Base-by-base conservation (phyloP, 371 early-diverging fungal genomes). In the Mucor ambiguus region DNA sequence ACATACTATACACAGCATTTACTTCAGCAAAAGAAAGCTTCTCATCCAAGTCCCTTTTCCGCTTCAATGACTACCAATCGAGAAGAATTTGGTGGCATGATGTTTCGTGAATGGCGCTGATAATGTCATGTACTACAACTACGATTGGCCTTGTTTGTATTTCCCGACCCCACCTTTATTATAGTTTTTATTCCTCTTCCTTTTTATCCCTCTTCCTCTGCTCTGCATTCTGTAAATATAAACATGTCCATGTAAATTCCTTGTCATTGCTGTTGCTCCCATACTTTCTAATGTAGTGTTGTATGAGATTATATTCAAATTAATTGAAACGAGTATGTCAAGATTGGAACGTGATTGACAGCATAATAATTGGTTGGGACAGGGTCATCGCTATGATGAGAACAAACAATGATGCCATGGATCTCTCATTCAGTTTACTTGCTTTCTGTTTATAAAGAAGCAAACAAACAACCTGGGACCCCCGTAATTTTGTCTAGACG, bases 61-160 rank as follows among this genome's bases (percentile, higher is more conserved):
- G 30, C 56, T 33, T 33, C 56, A 56, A 56, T 56, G 56, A 56
- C 56, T 10, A 30, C 56, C 16, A 56, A 33, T 33, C 22, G 56
- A 18, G 56, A 56, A 20, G 56, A 33, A 33, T 56, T 56, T 56
- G 56, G 56, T 32, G 33, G 56, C 24, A 52, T 52, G 28, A 52
- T 52, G 33, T 56, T n/a, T 3, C 32, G 56, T 56, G 56, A 56
- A 56, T 56, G 56, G 56, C 56, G 56, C 22, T 56, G 28, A 41
- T 7, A 41, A 29, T 37, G 48, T 48, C 24, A 48, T 20, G 46
- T 46, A 46, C 20, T 46, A 46, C 20, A 46, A 46, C n/a, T 46
- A 22, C 22, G 10, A 46, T 46, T 46, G 46, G 46, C 46, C 22
- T 46, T 46, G 46, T 46, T 46, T 46, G 22, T 46, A 46, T 20